Percentiles rank a stretch among this genome's conserved stretches.
Evolutionary conservation across 2,329 filamentous ascomycete species (phyloP).

Genomic region (Sclerotinia nivalis): DNA sequence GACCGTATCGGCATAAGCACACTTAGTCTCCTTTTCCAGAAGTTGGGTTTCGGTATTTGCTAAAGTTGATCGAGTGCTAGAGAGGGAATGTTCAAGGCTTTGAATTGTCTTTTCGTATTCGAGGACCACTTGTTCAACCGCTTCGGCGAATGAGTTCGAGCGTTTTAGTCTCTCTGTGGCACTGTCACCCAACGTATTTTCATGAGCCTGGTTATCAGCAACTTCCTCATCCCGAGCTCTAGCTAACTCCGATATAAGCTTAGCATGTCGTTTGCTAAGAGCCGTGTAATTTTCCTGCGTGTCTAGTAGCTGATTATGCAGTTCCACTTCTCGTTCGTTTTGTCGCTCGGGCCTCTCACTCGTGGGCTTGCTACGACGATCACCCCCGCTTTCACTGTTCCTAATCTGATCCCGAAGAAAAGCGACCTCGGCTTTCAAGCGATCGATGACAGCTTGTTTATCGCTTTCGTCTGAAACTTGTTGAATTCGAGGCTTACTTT

Average conservation of each 20-base stretch:
- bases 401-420: conserved; percentile 94
- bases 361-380: conserved; percentile 52
- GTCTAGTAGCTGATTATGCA: conserved; percentile 92
- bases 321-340: conserved; percentile 80
- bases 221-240: conserved; percentile 73
- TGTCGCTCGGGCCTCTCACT: conserved; percentile 75
- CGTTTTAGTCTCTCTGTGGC: conserved; percentile 87
- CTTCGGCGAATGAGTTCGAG: conserved; percentile 93
- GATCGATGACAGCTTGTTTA: conserved; percentile 90
- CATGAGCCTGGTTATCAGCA: conserved; percentile 57
- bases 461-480: conserved; percentile 85
- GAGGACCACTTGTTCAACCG: conserved; percentile 91
- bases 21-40: conserved; percentile 90
- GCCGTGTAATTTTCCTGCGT: conserved; percentile 92
- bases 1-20: conserved; percentile 89
- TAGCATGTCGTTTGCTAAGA: conserved; percentile 90
- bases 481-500: conserved; percentile 96
- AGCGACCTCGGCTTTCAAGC: conserved; percentile 87
- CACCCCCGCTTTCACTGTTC: conserved; percentile 70
- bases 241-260: conserved; percentile 89
- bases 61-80: conserved; percentile 80
- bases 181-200: conserved; percentile 69
- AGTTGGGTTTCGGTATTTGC: conserved; percentile 82
- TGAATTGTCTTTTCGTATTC: conserved; percentile 99
- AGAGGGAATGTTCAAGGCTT: conserved; percentile 84